Evolutionary conservation across 2,329 filamentous ascomycete species (phyloP), one percentile per base, ranked within the genome.

Genomic region (Colletotrichum lindemuthianum): DNA sequence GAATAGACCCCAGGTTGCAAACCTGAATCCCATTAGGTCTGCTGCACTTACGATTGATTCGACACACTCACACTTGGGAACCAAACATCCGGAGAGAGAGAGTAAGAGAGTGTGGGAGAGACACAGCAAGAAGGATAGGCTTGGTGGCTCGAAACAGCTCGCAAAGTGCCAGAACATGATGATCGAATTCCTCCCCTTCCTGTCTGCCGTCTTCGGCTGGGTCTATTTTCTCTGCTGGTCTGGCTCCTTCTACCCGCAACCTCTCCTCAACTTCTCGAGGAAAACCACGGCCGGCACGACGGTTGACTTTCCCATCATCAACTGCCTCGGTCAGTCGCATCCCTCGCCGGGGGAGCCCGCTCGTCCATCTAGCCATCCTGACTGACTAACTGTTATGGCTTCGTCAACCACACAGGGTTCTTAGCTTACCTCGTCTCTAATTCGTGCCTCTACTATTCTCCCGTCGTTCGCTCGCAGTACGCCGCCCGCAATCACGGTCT

Each of bases 211-310:
- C 37, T 86, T 92, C 70, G 91, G 91, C 76, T 93, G 91, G 90
- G 79, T 90, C 73, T 94, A 94, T 78, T 90, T 87, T 68, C 68
- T 89, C 52, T 88, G 86, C 77, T 96, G 95, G 95, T 95, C 92
- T 11, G 79, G 90, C 13, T 97, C 93, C 13, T 98, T 97, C 80
- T 98, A 98, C 76, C 94, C 95, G 2, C 96, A 98, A 75, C 88
- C 91, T 7, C 79, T 96, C 66, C 85, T 93, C 67, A 98, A 97
- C 82, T 90, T 84, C 75, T 82, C 82, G 36, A 90, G 93, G 58
- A 87, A 87, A 61, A 91, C 92, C 8, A 97, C 94, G 5, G 85
- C 87, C 16, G 96, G 96, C 44, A 89, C 95, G 5, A 92, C 93
- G 1, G 90, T 97, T 69, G 94, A 97, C 76, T 97, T 96, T 72